Evolutionary conservation across 2,329 filamentous ascomycete genomes (phyloP).

Genomic region (Colletotrichum sp.): DNA sequence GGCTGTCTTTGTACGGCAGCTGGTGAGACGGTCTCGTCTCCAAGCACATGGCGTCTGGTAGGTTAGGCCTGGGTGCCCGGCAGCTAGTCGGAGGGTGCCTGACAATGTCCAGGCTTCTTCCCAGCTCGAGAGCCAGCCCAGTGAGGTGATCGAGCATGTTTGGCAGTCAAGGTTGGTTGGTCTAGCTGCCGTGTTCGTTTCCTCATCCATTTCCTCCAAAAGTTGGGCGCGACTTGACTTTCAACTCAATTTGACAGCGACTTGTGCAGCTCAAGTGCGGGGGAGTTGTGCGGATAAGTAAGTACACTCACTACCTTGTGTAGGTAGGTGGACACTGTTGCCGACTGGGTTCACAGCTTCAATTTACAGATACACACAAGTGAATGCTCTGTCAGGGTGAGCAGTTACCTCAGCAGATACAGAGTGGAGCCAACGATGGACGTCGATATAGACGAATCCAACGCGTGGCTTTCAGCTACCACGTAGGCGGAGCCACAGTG

Average conservation of each 20-base stretch:
- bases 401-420: not conserved
- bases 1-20: not conserved
- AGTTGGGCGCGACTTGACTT: not conserved
- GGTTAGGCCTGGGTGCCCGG: not conserved
- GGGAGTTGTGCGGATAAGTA: not conserved
- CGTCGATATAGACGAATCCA: not conserved
- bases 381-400: not conserved
- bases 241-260: not conserved
- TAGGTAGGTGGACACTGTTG: not conserved
- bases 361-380: not conserved
- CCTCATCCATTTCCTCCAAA: not conserved
- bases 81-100: not conserved
- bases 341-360: not conserved
- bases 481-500: not conserved
- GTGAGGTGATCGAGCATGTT: not conserved
- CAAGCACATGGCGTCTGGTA: not conserved
- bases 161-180: not conserved
- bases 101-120: conserved; percentile 1
- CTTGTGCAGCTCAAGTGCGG: not conserved
- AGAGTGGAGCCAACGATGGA: not conserved
- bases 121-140: not conserved
- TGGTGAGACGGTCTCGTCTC: not conserved
- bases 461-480: conserved; percentile 9
- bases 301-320: too few species aligned
- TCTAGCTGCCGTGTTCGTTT: conserved; percentile 7